phyloP scores from a whole-genome alignment of 345 rosid species.

The Pugionium dolabratum region DNA sequence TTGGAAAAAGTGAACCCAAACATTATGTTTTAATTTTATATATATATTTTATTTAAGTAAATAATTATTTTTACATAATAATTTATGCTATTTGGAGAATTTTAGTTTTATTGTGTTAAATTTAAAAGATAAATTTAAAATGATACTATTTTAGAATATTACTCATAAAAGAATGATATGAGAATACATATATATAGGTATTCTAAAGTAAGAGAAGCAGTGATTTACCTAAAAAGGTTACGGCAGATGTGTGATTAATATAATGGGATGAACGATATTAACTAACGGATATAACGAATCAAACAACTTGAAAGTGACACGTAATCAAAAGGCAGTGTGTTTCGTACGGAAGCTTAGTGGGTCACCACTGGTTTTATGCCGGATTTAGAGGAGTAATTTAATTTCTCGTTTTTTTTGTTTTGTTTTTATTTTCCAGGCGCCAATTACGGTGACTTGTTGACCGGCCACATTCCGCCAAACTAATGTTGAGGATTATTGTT shows the following conservation, averaged over 20 bases:
- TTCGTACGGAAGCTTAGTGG: conserved; percentile 24
- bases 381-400: not conserved
- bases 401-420: not conserved
- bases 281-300: conserved; percentile 29
- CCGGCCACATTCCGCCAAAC: conserved; percentile 8
- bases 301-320: conserved; percentile 9
- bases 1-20: no score
- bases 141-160: no score
- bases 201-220: conserved; percentile 10
- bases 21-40: no score
- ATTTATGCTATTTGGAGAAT: no score
- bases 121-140: no score
- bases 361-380: conserved; percentile 28
- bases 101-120: no score
- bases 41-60: no score
- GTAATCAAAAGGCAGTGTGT: conserved; percentile 28
- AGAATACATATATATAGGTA: no score
- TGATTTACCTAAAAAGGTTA: conserved; percentile 13
- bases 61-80: no score
- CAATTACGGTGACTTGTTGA: conserved; percentile 25
- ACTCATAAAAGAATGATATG: no score
- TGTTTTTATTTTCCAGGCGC: conserved; percentile 7
- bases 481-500: conserved; percentile 1
- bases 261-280: conserved; percentile 2
- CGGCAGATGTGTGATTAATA: conserved; percentile 20